Conservation (phyloP, 257 asterid species). For the Orobanche coerulescens region DNA sequence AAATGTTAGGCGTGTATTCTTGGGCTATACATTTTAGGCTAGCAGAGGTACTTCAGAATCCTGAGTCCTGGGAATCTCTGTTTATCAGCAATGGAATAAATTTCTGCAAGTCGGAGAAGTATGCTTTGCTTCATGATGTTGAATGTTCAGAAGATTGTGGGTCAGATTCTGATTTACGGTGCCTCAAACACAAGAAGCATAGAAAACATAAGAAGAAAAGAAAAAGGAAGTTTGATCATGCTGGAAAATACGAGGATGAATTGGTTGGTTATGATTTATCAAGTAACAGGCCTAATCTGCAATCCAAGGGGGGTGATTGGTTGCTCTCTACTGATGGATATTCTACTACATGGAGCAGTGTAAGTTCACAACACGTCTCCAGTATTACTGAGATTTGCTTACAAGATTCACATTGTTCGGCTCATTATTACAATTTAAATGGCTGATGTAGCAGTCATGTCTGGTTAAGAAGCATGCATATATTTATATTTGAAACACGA, state of each 20-base stretch:
- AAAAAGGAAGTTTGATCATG: constrained; percentile 30
- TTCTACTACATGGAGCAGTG: constrained; percentile 78
- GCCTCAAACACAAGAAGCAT: constrained; percentile 71
- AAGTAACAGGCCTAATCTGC: constrained; percentile 29
- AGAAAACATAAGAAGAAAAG: constrained; percentile 51
- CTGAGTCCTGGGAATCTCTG: constrained; percentile 72
- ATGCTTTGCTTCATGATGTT: constrained; percentile 42
- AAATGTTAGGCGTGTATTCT: constrained; percentile 46
- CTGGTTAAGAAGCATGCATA: constrained; percentile 42
- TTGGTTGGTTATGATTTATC: constrained; percentile 31
- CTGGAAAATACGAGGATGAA: constrained; percentile 35
- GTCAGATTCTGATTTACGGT: constrained; percentile 51
- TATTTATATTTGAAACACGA: not conserved
- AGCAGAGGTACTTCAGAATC: constrained; percentile 42
- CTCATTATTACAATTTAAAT: too few species aligned
- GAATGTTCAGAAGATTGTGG: constrained; percentile 42
- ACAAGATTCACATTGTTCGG: too few species aligned
- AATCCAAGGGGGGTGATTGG: constrained; percentile 51
- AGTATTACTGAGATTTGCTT: constrained; percentile 7
- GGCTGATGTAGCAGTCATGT: not conserved
- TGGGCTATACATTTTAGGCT: constrained; percentile 37
- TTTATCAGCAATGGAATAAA: constrained; percentile 53
- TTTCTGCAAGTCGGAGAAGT: constrained; percentile 54
- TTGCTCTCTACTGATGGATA: constrained; percentile 78
- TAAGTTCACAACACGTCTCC: constrained; percentile 33